Evolutionary conservation across 306 rosid species (phyloP).

Genomic region (Medicago lupulina): DNA sequence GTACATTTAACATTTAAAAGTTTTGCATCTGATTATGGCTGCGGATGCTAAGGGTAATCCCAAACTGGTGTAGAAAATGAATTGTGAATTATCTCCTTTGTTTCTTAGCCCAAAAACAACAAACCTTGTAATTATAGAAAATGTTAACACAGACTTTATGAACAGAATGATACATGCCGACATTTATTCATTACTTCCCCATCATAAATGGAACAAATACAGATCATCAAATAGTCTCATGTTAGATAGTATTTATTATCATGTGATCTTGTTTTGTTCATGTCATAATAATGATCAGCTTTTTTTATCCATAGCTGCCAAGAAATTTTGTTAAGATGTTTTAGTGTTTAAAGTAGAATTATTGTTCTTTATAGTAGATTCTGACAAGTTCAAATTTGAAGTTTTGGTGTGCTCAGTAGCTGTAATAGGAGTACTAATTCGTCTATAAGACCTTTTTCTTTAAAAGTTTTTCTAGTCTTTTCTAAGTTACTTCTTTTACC

Average conservation of each 20-base stretch:
- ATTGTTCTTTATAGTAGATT: not conserved
- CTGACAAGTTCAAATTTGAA: not conserved
- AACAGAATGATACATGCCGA: not conserved
- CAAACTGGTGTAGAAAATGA: not conserved
- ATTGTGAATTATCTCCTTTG: not conserved
- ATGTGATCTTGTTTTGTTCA: conserved; percentile 11
- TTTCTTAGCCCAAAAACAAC: not conserved
- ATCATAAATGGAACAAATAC: conserved; percentile 1
- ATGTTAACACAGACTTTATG: not conserved
- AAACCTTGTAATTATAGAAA: conserved; percentile 7
- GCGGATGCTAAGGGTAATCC: conserved; percentile 13
- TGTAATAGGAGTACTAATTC: too few relatives aligned
- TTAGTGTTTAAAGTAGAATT: not conserved
- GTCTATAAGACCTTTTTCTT: too few relatives aligned
- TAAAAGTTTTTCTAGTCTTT: too few relatives aligned
- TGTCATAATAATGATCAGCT: not conserved
- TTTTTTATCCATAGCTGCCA: not conserved
- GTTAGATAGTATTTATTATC: conserved; percentile 11
- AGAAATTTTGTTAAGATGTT: not conserved
- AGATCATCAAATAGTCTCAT: conserved; percentile 7
- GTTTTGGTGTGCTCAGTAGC: too few relatives aligned
- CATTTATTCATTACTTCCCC: not conserved
- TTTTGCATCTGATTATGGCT: not conserved
- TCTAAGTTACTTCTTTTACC: too few relatives aligned
- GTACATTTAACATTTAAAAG: conserved; percentile 1